Evolutionary conservation across 768 basidiomycete genomes (phyloP).

Genomic region (Mycena pura): DNA sequence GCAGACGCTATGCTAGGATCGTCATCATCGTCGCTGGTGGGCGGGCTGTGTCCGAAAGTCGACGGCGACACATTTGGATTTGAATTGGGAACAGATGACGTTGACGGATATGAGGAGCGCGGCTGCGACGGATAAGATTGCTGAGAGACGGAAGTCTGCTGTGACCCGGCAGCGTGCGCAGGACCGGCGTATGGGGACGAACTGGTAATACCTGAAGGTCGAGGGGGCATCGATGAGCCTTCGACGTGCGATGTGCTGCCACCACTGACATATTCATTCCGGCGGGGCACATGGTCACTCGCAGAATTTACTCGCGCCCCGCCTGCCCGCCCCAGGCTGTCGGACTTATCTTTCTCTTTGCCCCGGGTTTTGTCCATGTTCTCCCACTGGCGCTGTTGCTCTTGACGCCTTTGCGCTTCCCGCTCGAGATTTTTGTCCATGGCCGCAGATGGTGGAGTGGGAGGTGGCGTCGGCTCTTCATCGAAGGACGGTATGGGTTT

Average conservation of each 20-base stretch:
- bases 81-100: background rate
- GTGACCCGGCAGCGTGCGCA: background rate
- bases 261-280: conserved; percentile 15
- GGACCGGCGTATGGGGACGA: background rate
- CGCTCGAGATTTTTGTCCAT: background rate
- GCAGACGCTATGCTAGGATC: background rate
- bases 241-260: conserved; percentile 1
- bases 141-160: background rate
- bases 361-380: background rate
- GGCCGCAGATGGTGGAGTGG: background rate
- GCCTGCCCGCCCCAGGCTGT: background rate
- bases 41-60: background rate
- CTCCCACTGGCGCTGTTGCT: conserved; percentile 2
- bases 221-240: conserved; percentile 14
- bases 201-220: conserved; percentile 6
- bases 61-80: background rate
- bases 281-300: conserved; percentile 14
- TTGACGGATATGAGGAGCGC: background rate
- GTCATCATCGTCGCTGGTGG: background rate
- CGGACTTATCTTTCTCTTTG: conserved; percentile 5
- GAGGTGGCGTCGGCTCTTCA: background rate
- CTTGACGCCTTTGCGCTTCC: background rate
- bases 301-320: conserved; percentile 4
- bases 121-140: background rate
- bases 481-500: conserved; percentile 6